phyloP scores from a whole-genome alignment of 305 asterid species.

The Petunia hybrid region DNA sequence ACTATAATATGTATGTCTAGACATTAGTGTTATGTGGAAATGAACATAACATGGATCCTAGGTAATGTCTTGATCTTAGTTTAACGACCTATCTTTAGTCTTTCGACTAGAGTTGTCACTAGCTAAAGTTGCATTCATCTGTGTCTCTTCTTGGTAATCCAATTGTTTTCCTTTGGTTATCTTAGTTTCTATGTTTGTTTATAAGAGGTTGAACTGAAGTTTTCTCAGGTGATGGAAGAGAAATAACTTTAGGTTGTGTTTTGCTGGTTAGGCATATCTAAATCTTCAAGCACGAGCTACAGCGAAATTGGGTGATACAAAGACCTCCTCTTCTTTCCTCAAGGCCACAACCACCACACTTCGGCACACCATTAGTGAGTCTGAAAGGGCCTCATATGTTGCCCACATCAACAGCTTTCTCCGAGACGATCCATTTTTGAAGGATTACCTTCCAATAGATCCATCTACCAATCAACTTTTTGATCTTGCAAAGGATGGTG shows the following conservation, averaged over 20 bases:
- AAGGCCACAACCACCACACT: conserved; percentile 36
- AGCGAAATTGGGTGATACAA: conserved; percentile 62
- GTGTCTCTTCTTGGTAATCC: conserved; percentile 15
- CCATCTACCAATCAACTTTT: conserved; percentile 36
- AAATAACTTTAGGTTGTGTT: neutral
- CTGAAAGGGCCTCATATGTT: conserved; percentile 37
- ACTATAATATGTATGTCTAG: conserved; percentile 14
- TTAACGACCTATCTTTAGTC: conserved; percentile 13
- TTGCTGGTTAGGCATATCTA: conserved; percentile 61
- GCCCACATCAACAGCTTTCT: conserved; percentile 42
- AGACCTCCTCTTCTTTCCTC: conserved; percentile 39
- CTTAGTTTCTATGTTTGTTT: neutral
- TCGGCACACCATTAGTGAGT: conserved; percentile 34
- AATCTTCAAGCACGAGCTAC: conserved; percentile 72
- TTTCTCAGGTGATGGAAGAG: neutral
- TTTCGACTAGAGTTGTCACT: too few species aligned
- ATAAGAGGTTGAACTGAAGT: neutral
- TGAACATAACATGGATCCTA: neutral
- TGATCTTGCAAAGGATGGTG: conserved; percentile 41
- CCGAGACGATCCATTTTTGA: conserved; percentile 35
- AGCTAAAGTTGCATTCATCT: neutral
- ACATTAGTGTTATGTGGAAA: neutral
- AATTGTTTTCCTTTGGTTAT: neutral
- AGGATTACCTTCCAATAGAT: conserved; percentile 41
- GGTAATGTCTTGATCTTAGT: neutral